Conservation (phyloP, 2,329 filamentous ascomycete genomes). For the Penicillium sp. region DNA sequence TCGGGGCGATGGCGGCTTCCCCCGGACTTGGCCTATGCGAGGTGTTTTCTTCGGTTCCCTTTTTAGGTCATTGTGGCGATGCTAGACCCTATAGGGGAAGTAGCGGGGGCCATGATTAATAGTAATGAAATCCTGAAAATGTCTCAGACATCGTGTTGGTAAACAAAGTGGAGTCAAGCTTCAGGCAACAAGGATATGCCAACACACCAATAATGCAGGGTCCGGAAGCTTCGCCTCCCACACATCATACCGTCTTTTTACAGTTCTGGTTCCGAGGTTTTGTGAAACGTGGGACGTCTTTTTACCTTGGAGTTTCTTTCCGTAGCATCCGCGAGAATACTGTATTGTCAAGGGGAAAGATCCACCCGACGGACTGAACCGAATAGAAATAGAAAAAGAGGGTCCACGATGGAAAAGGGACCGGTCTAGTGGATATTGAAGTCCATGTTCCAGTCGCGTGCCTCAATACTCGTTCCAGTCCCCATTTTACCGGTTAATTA, state of each 20-base stretch:
- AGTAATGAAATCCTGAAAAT: not conserved
- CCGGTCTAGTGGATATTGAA: not conserved
- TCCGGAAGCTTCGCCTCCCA: not conserved
- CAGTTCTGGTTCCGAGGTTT: not conserved
- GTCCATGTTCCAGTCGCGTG: not conserved
- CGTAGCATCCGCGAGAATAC: not conserved
- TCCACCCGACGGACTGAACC: too few species aligned
- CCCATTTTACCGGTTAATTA: not conserved
- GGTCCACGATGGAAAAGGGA: not conserved
- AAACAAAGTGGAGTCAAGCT: not conserved
- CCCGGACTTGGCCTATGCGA: not conserved
- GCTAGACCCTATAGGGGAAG: not conserved
- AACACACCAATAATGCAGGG: not conserved
- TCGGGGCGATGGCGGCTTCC: not conserved
- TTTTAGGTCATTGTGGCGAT: not conserved
- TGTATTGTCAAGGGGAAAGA: not conserved
- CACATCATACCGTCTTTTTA: not conserved
- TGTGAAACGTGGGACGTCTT: not conserved
- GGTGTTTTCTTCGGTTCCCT: not conserved
- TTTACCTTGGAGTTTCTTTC: not conserved
- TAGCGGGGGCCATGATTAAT: not conserved
- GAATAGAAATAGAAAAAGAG: not conserved
- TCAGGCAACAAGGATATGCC: not conserved
- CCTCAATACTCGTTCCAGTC: not conserved
- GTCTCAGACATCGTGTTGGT: not conserved